These are phyloP conservation scores for Gliomastix tumulicola DNA, from an alignment of 2,329 filamentous ascomycete genomes.

Conservation along the genomic window DNA sequence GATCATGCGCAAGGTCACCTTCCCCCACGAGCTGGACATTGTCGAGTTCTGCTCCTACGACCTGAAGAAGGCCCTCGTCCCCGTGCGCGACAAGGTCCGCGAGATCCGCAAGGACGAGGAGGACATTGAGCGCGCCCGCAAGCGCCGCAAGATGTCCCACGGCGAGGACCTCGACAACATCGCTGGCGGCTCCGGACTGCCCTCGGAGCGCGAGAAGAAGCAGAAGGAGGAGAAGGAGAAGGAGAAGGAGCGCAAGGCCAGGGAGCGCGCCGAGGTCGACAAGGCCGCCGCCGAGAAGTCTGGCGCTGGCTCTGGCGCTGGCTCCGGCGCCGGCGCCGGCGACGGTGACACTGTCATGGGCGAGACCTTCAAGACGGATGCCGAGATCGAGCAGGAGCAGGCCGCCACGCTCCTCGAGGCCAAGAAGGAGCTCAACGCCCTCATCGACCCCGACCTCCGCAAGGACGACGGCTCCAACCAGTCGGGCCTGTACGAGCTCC, in stretches of 20 bases:
- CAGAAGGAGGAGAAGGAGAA: conserved; percentile 42
- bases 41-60: conserved; percentile 95
- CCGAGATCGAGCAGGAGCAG: conserved; percentile 82
- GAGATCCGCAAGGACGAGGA: conserved; percentile 93
- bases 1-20: conserved; percentile 98
- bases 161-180: conserved; percentile 38
- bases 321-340: no score
- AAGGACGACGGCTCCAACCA: conserved; percentile 82
- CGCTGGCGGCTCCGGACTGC: conserved; percentile 36
- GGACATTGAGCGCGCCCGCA: conserved; percentile 84
- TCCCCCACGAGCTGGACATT: conserved; percentile 86
- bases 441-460: conserved; percentile 69
- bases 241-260: conserved; percentile 39
- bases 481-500: conserved; percentile 90
- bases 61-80: conserved; percentile 73
- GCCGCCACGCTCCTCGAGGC: conserved; percentile 66
- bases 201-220: conserved; percentile 43
- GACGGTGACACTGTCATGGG: conserved; percentile 71
- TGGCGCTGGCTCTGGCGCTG: no score
- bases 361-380: conserved; percentile 87
- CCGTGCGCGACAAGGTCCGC: conserved; percentile 92
- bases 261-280: conserved; percentile 27
- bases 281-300: conserved; percentile 17
- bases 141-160: conserved; percentile 71
- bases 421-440: conserved; percentile 79